Evolutionary conservation across 2,329 filamentous ascomycete genomes (phyloP).

Genomic region (Aspergillus sp.): DNA sequence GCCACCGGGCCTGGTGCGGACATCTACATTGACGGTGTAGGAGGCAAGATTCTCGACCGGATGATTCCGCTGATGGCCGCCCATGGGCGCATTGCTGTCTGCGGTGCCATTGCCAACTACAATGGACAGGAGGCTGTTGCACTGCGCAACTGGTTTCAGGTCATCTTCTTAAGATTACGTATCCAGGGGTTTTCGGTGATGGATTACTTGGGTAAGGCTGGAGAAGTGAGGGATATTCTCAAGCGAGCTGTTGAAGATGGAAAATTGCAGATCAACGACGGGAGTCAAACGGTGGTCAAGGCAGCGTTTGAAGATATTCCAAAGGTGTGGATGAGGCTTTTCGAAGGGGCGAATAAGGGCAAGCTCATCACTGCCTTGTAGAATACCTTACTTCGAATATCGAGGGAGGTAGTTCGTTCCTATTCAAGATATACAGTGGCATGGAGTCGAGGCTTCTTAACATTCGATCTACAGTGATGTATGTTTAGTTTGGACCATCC

Average conservation of each 20-base stretch:
- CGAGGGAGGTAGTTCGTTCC: neutral
- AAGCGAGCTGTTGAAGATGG: neutral
- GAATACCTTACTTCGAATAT: neutral
- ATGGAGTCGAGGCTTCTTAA: too few relatives aligned
- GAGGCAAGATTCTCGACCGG: constrained; percentile 8
- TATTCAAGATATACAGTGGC: too few relatives aligned
- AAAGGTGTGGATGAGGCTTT: neutral
- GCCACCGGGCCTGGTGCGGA: constrained; percentile 1
- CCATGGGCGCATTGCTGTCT: neutral
- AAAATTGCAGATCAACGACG: neutral
- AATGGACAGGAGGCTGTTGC: neutral
- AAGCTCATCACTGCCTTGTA: neutral
- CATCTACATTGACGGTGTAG: constrained; percentile 9
- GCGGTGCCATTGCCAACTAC: neutral
- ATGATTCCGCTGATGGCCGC: constrained; percentile 9
- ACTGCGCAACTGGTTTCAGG: neutral
- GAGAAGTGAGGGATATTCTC: neutral
- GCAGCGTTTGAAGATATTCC: neutral
- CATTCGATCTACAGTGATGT: too few relatives aligned
- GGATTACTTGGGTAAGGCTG: neutral
- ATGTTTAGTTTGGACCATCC: too few relatives aligned
- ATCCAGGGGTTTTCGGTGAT: neutral
- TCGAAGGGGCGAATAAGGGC: neutral
- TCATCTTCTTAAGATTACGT: neutral
- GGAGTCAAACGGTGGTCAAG: neutral